Evolutionary conservation across 2,329 filamentous ascomycete species (phyloP), one percentile per base, ranked within the genome.

Genomic region (Fusarium incarnatum): DNA sequence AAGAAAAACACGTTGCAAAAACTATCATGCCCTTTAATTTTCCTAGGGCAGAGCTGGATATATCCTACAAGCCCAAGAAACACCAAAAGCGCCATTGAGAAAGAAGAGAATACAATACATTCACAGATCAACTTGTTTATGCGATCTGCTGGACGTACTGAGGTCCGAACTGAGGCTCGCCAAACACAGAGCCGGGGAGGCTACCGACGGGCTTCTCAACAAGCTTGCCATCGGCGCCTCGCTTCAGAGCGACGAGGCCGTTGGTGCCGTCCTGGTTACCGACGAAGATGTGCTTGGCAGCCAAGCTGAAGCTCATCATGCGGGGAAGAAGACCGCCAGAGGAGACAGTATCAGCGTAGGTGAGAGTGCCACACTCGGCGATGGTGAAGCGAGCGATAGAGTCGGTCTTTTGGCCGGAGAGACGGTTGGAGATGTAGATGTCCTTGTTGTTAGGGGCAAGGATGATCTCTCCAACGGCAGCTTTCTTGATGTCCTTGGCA

Each of bases 401-500:
- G 77, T 87, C 85, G 11, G 81, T 81, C 5, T 68, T 70, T 37
- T 81, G 79, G 56, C 83, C 84, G 2, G 80, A 83, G 27, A 85
- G 68, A 6, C 85, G 83, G 80, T 87, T 87, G 40, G 84, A 84
- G 55, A 86, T 80, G 76, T 87, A 87, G 20, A 87, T 70, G 76
- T 85, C 78, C 68, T 75, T 75, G 73, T 78, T 79, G 76, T 83
- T 81, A 27, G 74, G 72, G 11, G 81, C 77, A 34, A 86, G 73
- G 60, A 80, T 75, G 41, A 87, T 73, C 74, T 83, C 84, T 46
- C 83, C 85, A 3, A 82, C 84, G 1, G 82, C 79, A 9, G 84
- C 83, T 3, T 73, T 73, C 28, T 71, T 76, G 40, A 77, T 56
- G 60, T 81, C 81, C 59, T 76, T 77, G 6, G 82, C 79, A 6